Evolutionary conservation across 2,329 filamentous ascomycete genomes (phyloP), one percentile per base, ranked within the genome.

Genomic region (Penicillium digitatum): DNA sequence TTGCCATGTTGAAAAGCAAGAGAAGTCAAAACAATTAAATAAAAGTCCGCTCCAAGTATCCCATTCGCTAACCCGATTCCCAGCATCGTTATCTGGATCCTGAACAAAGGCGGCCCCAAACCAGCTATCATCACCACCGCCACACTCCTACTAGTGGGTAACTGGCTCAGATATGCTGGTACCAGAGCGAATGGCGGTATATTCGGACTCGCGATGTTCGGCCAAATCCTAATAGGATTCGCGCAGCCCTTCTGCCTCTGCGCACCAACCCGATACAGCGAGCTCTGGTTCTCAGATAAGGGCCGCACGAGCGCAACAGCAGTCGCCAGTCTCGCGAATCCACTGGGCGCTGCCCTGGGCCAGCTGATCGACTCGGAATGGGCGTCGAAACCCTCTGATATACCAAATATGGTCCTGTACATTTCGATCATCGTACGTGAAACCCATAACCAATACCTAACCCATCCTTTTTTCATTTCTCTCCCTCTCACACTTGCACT

Each of bases 211-310:
- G 87, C 90, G 58, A 90, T 97, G 87, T 86, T 95, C 63, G 93
- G 93, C 5, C 93, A 97, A 76, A 87, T 97, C 69, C 72, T 99
- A 57, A 90, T 89, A 49, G 94, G 93, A 0, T 80, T 96, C 37
- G 86, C 90, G 0, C 94, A 99, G 70, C 92, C 94, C 0, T 97
- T 97, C 71, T 90, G 95, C 12, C 83, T 97, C 10, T 86, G 88
- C 7, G 90, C 93, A 0, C 93, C 94, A 0, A 93, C 94, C 0
- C 81, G 90, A 58, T 99, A 95, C 74, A 94, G 89, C 52, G 92
- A 96, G 70, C 78, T 96, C 56, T 97, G 94, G 94, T 97, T 97
- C 75, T 92, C 90, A 1, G 86, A 88, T 65, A 78, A 80, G 11
- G 93, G 92, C 8, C 84, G 94, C 52, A 89, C 96, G 12, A 87